These are phyloP conservation scores for Lichtheimia corymbifera DNA, from an alignment of 371 early-diverging fungal genomes.

Conservation along the genomic window DNA sequence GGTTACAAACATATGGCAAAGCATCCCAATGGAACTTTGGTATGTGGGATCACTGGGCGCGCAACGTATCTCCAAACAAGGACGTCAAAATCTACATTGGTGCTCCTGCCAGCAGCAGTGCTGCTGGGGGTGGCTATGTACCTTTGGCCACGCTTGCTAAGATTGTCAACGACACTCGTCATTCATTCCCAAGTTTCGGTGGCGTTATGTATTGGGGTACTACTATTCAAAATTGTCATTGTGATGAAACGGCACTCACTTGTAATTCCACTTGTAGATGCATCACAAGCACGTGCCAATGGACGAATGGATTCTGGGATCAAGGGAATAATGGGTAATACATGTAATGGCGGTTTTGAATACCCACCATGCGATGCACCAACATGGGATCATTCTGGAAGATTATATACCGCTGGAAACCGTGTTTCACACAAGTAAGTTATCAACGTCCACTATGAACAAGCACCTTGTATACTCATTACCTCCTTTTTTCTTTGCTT, in stretches of 20 bases:
- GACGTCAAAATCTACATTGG: constrained; percentile 62
- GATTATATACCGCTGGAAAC: constrained; percentile 41
- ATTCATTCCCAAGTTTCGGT: constrained; percentile 50
- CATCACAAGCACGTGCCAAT: constrained; percentile 48
- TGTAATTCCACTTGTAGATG: constrained; percentile 22
- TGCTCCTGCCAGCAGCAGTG: constrained; percentile 55
- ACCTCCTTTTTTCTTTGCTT: background rate
- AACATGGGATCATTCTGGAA: constrained; percentile 30
- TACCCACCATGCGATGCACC: constrained; percentile 42
- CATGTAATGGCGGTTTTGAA: constrained; percentile 23
- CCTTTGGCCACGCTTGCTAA: constrained; percentile 21
- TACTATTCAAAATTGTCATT: background rate
- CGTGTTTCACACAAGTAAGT: constrained; percentile 53
- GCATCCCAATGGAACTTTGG: constrained; percentile 46
- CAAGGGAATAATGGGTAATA: constrained; percentile 26
- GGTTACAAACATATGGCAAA: constrained; percentile 51
- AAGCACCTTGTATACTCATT: background rate
- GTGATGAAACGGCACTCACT: too few species aligned
- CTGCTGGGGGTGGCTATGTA: constrained; percentile 60
- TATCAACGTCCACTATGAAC: background rate
- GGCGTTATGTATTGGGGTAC: constrained; percentile 68
- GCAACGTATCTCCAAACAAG: constrained; percentile 52
- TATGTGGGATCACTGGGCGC: constrained; percentile 68
- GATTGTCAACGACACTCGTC: constrained; percentile 26
- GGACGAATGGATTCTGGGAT: constrained; percentile 27